Evolutionary conservation across 1,284 basidiomycete genomes (phyloP), one percentile per base, ranked within the genome.

Genomic region (Apiotrichum sp.): DNA sequence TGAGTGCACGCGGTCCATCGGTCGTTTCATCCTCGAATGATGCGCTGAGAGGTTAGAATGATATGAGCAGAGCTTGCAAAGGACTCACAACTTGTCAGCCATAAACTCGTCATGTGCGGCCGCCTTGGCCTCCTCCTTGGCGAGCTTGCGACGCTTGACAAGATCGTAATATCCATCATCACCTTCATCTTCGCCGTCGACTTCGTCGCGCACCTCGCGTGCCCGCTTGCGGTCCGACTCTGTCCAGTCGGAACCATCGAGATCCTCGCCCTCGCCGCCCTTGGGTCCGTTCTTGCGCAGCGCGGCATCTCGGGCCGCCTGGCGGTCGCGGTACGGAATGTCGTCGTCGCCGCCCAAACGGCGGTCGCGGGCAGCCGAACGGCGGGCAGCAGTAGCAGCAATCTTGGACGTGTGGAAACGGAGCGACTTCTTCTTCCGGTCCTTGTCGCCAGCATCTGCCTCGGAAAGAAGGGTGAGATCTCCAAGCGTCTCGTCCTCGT

Each of bases 341-440:
- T 97, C 93, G 67, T 95, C 92, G 72, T 97, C 93, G 51, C 72
- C 84, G 78, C 65, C 81, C 80, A 71, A 76, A 78, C 70, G 60
- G 83, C 80, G 66, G 57, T 71, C 62, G 65, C 76, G 64, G 10
- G 88, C 88, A 42, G 84, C 85, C 54, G 84, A 82, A 49, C 90
- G 81, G 56, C 87, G 81, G 14, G 85, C 83, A 57, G 84, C 82
- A 4, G 88, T 82, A 55, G 83, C 84, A 67, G 89, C 89, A 66
- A 97, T 93, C 71, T 87, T 87, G 55, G 88, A 83, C 1, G 91
- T 92, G 75, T 97, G 88, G 84, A 97, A 97, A 35, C 87, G 85
- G 29, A 97, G 80, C 8, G 87, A 83, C 59, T 86, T 86, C 63
- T 85, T 86, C 56, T 86, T 84, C 6, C 85, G 84, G 40, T 79